Evolutionary conservation across 148 eudicot genomes (phyloP).

Genomic region (Rhododendron henanense): DNA sequence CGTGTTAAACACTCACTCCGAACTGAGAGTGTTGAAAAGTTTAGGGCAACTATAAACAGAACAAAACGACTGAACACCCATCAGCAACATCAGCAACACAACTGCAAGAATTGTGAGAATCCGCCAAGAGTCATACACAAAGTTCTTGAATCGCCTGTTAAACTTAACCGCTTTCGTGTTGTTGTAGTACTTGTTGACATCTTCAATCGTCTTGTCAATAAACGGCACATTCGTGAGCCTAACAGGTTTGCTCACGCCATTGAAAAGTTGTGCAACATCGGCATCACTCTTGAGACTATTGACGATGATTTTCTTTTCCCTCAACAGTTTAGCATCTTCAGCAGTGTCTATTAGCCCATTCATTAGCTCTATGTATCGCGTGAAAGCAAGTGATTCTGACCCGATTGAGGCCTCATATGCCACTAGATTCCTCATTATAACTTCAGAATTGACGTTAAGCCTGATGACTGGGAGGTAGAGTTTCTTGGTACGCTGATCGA

Average conservation of each 20-base stretch:
- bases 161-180: constrained; percentile 14
- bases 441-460: constrained; percentile 10
- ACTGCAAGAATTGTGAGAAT: constrained; percentile 22
- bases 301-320: not conserved
- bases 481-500: not conserved
- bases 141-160: constrained; percentile 6
- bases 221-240: constrained; percentile 22
- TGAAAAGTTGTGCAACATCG: constrained; percentile 35
- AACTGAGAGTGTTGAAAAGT: not conserved
- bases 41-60: constrained; percentile 27
- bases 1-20: too few relatives aligned
- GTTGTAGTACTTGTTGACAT: constrained; percentile 27
- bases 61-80: not conserved
- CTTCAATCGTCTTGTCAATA: constrained; percentile 30
- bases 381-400: constrained; percentile 17
- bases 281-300: not conserved
- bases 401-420: constrained; percentile 36
- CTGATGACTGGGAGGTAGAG: constrained; percentile 8
- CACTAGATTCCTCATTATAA: constrained; percentile 19
- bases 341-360: constrained; percentile 34
- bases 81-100: constrained; percentile 26
- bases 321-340: not conserved
- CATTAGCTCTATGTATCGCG: constrained; percentile 48
- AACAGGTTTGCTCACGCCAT: constrained; percentile 39
- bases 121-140: constrained; percentile 22